These are phyloP conservation scores for Mollisiaceae sp. DNA, from an alignment of 2,329 filamentous ascomycete species.

Conservation along the genomic window DNA sequence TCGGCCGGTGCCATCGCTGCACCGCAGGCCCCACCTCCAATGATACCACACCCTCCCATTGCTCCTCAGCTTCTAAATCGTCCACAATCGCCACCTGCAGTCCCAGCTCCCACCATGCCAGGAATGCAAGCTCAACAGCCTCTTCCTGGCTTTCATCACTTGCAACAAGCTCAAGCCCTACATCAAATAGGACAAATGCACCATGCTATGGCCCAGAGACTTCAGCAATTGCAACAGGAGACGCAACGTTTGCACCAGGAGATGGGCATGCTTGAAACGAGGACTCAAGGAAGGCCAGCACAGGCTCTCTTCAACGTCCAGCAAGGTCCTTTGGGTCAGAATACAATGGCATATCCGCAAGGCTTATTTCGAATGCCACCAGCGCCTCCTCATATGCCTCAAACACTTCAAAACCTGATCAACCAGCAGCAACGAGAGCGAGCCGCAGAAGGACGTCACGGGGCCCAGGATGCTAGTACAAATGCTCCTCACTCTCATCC, in stretches of 20 bases:
- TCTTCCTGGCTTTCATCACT: constrained; percentile 36
- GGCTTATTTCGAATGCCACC: constrained; percentile 28
- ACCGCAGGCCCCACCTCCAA: constrained; percentile 14
- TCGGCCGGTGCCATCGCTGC: not conserved
- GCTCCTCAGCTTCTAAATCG: constrained; percentile 26
- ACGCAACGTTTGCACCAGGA: constrained; percentile 49
- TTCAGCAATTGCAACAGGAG: constrained; percentile 55
- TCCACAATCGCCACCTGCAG: constrained; percentile 33
- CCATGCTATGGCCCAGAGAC: constrained; percentile 46
- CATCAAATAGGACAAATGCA: constrained; percentile 32
- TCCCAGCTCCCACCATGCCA: constrained; percentile 28
- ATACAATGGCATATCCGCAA: constrained; percentile 14
- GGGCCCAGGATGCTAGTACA: constrained; percentile 30
- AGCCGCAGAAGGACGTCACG: constrained; percentile 35
- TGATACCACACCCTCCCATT: constrained; percentile 22
- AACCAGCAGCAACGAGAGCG: constrained; percentile 38
- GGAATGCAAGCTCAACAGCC: constrained; percentile 34
- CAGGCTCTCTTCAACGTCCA: constrained; percentile 21
- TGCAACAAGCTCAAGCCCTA: constrained; percentile 35
- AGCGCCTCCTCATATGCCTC: constrained; percentile 26
- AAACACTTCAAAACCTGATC: constrained; percentile 34
- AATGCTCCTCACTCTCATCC: constrained; percentile 27
- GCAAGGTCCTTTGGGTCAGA: constrained; percentile 17
- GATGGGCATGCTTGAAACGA: constrained; percentile 36
- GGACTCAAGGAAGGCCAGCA: constrained; percentile 25